Conservation (phyloP, 2,329 filamentous ascomycete species). For the Blastomyces gilchristii region DNA sequence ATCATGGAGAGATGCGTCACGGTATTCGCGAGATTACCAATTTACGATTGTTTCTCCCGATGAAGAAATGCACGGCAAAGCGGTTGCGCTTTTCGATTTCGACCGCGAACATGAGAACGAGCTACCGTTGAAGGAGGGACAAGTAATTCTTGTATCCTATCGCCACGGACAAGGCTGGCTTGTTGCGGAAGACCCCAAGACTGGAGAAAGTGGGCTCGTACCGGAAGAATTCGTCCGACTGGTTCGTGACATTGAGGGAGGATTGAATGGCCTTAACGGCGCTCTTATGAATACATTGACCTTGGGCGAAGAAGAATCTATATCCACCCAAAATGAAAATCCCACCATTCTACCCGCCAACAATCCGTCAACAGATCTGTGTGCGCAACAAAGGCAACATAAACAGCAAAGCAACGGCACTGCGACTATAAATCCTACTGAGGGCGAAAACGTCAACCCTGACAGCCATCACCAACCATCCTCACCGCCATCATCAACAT, state of each 20-base stretch:
- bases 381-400: conserved; percentile 22
- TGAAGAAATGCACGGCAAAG: conserved; percentile 95
- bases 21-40: conserved; percentile 84
- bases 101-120: conserved; percentile 94
- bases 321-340: conserved; percentile 24
- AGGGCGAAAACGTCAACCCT: background rate
- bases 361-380: conserved; percentile 9
- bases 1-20: conserved; percentile 52
- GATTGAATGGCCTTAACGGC: conserved; percentile 59
- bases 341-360: conserved; percentile 8
- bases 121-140: conserved; percentile 80
- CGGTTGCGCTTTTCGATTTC: conserved; percentile 92
- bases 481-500: background rate
- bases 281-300: conserved; percentile 34
- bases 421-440: background rate
- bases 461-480: background rate
- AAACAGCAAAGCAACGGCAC: conserved; percentile 7
- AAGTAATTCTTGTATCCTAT: conserved; percentile 94
- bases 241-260: conserved; percentile 85
- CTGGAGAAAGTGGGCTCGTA: conserved; percentile 84
- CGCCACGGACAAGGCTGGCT: conserved; percentile 95
- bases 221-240: conserved; percentile 94
- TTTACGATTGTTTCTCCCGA: conserved; percentile 92
- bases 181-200: conserved; percentile 90
- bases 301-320: conserved; percentile 19